Base-by-base conservation (phyloP, 176 grass and related monocot species). In the Musa beccarii region DNA sequence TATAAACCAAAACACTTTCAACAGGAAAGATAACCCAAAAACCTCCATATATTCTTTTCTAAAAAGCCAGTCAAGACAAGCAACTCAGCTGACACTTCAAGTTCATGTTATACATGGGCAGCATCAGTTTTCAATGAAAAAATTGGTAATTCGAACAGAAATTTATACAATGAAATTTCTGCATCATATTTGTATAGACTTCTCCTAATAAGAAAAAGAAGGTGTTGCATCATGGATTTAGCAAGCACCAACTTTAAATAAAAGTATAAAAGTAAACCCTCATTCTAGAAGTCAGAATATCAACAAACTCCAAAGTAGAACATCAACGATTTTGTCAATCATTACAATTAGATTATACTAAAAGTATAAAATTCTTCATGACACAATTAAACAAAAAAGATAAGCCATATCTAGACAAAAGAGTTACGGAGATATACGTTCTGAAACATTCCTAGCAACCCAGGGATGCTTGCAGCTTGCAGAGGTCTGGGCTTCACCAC, bases 381-480 rank as follows among this genome's bases (percentile, higher is more conserved):
- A 74, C 21, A 57, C 1, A 2, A 56, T 29, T 25, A 74, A 16
- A 68, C 66, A 68, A 55, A 23, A 15, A 54, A 74, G 3, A 57
- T 24, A 56, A 57, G 17, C 49, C 53, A 51, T 24, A 66, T 24
- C 10, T 8, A 66, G 26, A 66, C 11, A 10, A 66, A 49, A 76
- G 49, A 77, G 75, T 77, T 66, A 75, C 56, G 49, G 53, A 9
- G 15, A 52, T 82, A 59, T 92, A 99, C 96, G 16, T 99, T 99
- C 76, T 99, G 96, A 74, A 99, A 99, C 72, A 92, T 95, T 43
- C 91, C 96, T 52, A 95, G 86, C 63, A 99, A 87, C 65, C 96
- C 96, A 20, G 96, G 96, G 77, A 99, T 86, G 81, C 91, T 99
- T 76, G 96, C 96, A 79, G 91, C 91, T 74, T 99, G 96, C 80